These are phyloP conservation scores for Leishmania tarentolae DNA, from an alignment of 208 protist species.

Conservation along the genomic window DNA sequence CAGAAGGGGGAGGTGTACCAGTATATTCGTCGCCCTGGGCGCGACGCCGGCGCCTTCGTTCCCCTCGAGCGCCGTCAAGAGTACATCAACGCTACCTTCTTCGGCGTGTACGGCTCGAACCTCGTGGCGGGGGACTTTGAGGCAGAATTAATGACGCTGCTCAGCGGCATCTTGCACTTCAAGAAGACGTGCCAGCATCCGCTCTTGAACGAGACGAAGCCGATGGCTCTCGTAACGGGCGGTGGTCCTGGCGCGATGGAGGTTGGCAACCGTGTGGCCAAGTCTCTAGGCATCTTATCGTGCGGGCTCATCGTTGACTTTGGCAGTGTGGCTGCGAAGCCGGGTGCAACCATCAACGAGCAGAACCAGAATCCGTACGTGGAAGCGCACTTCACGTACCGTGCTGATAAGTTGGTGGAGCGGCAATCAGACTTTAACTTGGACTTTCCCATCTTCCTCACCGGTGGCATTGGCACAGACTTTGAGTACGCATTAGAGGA, in stretches of 20 bases:
- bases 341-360: slow-evolving; percentile 92
- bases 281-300: slow-evolving; percentile 88
- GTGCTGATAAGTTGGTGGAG: slow-evolving; percentile 91
- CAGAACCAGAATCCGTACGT: slow-evolving; percentile 92
- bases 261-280: slow-evolving; percentile 92
- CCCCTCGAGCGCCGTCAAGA: slow-evolving; percentile 85
- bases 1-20: slow-evolving; percentile 80
- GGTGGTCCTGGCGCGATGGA: slow-evolving; percentile 94
- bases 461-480: slow-evolving; percentile 92
- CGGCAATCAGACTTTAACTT: slow-evolving; percentile 94
- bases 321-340: slow-evolving; percentile 76
- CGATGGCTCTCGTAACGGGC: slow-evolving; percentile 90
- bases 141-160: slow-evolving; percentile 81
- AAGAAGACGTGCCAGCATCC: slow-evolving; percentile 66
- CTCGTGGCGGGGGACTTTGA: slow-evolving; percentile 92
- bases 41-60: slow-evolving; percentile 86
- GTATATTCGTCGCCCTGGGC: slow-evolving; percentile 82
- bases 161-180: slow-evolving; percentile 84
- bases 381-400: slow-evolving; percentile 93
- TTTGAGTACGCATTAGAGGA: slow-evolving; percentile 95
- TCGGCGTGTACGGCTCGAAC: slow-evolving; percentile 94
- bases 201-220: slow-evolving; percentile 74
- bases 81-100: slow-evolving; percentile 88
- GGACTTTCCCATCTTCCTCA: slow-evolving; percentile 93
- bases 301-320: slow-evolving; percentile 93